Conservation (phyloP, 192 early-diverging fungal genomes). For the Rhizoclosmatium globosum region DNA sequence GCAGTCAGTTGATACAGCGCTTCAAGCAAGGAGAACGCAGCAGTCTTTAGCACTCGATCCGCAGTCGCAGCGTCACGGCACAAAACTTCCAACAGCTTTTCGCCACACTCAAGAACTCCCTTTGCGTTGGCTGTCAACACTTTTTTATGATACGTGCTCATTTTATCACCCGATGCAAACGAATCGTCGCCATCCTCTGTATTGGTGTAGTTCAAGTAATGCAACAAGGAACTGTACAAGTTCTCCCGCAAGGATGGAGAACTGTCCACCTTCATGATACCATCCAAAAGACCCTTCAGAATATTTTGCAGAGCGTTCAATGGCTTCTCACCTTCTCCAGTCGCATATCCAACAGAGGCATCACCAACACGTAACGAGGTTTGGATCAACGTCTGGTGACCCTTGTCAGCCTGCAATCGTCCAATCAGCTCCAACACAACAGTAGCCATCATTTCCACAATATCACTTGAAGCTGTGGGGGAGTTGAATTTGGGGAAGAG, state of each 20-base stretch:
- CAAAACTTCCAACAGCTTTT: conserved; percentile 75
- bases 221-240: conserved; percentile 79
- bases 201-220: conserved; percentile 72
- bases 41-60: conserved; percentile 81
- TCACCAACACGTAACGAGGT: background rate
- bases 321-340: background rate
- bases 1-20: conserved; percentile 61
- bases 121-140: conserved; percentile 37
- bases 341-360: background rate
- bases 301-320: conserved; percentile 42
- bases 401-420: conserved; percentile 63
- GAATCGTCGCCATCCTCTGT: conserved; percentile 34
- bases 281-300: conserved; percentile 63
- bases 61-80: conserved; percentile 87
- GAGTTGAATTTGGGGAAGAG: conserved; percentile 69
- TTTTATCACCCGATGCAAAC: background rate
- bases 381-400: conserved; percentile 60
- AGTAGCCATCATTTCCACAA: conserved; percentile 62
- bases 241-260: conserved; percentile 76
- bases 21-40: conserved; percentile 82
- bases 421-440: conserved; percentile 66
- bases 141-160: conserved; percentile 5
- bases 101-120: conserved; percentile 55
- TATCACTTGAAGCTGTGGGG: conserved; percentile 45
- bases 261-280: conserved; percentile 65